Conservation (phyloP, 176 grass and related monocot genomes). For the Cenchrus purpureus region DNA sequence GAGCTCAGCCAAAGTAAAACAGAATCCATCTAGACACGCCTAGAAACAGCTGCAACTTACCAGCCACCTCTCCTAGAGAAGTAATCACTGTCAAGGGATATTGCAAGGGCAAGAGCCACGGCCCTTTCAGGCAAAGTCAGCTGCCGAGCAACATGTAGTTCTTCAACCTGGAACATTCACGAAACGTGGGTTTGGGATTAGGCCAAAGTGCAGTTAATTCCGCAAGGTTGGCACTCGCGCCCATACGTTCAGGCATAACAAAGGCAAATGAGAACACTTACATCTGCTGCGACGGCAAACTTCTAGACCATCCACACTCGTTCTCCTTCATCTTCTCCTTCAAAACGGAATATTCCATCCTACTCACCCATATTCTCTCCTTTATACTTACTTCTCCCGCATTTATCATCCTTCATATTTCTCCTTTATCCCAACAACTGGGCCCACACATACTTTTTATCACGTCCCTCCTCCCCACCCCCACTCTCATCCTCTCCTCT, state of each 20-base stretch:
- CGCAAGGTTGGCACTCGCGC: not conserved
- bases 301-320: too few species aligned
- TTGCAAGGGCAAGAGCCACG: slow-evolving; percentile 80
- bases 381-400: too few species aligned
- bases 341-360: too few species aligned
- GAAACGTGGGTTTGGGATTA: not conserved
- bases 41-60: slow-evolving; percentile 50
- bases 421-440: too few species aligned
- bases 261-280: slow-evolving; percentile 39
- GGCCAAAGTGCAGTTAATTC: not conserved
- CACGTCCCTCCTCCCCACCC: too few species aligned
- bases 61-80: slow-evolving; percentile 88
- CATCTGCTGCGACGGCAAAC: slow-evolving; percentile 41
- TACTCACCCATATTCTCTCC: too few species aligned
- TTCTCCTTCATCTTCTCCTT: too few species aligned
- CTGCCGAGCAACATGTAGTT: slow-evolving; percentile 68
- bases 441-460: too few species aligned
- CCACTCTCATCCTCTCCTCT: too few species aligned
- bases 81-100: slow-evolving; percentile 87
- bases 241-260: not conserved
- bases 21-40: not conserved
- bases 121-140: slow-evolving; percentile 85
- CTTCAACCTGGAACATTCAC: slow-evolving; percentile 58
- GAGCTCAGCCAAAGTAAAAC: slow-evolving; percentile 17
- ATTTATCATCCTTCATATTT: too few species aligned